Percentiles rank a stretch among this genome's conserved stretches.
Conservation (phyloP, 345 rosid species). For the Murraya koenigii region DNA sequence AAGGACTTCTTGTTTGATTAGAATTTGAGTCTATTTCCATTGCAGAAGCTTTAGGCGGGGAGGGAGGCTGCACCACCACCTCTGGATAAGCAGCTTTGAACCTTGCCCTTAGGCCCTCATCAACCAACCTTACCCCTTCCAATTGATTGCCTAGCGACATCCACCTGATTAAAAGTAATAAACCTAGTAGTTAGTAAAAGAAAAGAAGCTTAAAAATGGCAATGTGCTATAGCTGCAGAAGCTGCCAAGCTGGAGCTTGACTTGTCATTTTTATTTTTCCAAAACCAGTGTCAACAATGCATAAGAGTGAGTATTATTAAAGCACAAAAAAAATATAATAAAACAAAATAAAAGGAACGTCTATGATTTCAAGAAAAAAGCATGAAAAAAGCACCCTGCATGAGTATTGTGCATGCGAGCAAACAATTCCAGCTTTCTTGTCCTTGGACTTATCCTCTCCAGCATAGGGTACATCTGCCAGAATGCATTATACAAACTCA, state of each 20-base stretch:
- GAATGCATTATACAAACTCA: neutral
- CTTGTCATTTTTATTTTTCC: neutral
- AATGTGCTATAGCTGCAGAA: neutral
- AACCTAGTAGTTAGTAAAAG: neutral
- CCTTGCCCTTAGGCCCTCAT: constrained; percentile 90
- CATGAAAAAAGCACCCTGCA: constrained; percentile 72
- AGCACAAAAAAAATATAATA: neutral
- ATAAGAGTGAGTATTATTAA: neutral
- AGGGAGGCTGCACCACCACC: constrained; percentile 73
- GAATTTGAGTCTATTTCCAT: constrained; percentile 62
- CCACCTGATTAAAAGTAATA: constrained; percentile 51
- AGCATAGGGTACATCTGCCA: constrained; percentile 95
- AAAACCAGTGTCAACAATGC: neutral
- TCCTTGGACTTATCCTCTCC: constrained; percentile 96
- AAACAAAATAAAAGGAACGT: neutral
- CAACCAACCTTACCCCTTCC: constrained; percentile 79
- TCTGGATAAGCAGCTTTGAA: constrained; percentile 95
- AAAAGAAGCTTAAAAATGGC: neutral
- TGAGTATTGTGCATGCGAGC: constrained; percentile 99
- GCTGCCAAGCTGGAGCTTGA: neutral
- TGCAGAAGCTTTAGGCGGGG: constrained; percentile 81
- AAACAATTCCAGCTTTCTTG: constrained; percentile 89
- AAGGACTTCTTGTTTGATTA: constrained; percentile 47
- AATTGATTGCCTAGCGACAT: constrained; percentile 94
- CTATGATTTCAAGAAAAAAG: constrained; percentile 4